These are phyloP conservation scores for Penicillium italicum DNA, from an alignment of 2,329 filamentous ascomycete genomes.

Conservation along the genomic window DNA sequence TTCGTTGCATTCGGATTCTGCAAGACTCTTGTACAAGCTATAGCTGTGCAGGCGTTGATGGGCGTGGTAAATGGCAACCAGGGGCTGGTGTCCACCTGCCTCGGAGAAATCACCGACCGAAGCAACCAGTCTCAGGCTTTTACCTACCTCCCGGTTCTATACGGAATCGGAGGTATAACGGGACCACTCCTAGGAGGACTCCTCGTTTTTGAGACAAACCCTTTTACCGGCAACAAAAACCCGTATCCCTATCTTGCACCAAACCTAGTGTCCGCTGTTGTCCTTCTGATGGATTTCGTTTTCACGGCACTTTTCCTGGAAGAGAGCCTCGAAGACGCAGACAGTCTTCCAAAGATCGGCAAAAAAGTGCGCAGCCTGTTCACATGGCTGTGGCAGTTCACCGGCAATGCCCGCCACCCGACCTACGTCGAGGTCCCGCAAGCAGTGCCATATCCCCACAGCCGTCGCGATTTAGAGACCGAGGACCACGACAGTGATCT, in stretches of 20 bases:
- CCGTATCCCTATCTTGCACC: conserved; percentile 79
- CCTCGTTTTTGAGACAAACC: conserved; percentile 63
- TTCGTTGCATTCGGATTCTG: conserved; percentile 89
- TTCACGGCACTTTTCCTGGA: conserved; percentile 77
- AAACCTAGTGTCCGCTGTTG: conserved; percentile 70
- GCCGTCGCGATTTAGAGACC: conserved; percentile 24
- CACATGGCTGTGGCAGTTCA: conserved; percentile 67
- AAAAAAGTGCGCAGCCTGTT: conserved; percentile 60
- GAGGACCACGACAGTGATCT: conserved; percentile 44
- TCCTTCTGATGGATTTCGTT: conserved; percentile 69
- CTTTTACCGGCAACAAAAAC: conserved; percentile 52
- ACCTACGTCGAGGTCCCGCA: conserved; percentile 52
- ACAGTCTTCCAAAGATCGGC: conserved; percentile 58
- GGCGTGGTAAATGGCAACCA: conserved; percentile 93
- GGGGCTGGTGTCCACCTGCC: conserved; percentile 84
- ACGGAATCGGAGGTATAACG: conserved; percentile 88
- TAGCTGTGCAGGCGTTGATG: conserved; percentile 84
- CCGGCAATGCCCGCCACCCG: conserved; percentile 53
- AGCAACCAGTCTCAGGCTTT: conserved; percentile 93
- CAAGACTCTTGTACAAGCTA: conserved; percentile 73
- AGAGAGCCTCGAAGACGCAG: conserved; percentile 72
- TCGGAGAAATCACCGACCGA: conserved; percentile 92
- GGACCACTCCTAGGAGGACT: conserved; percentile 88
- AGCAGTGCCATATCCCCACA: conserved; percentile 28
- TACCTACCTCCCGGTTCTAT: conserved; percentile 92